Evolutionary conservation across 192 early-diverging fungal genomes (phyloP).

Genomic region (Backusella sp.): DNA sequence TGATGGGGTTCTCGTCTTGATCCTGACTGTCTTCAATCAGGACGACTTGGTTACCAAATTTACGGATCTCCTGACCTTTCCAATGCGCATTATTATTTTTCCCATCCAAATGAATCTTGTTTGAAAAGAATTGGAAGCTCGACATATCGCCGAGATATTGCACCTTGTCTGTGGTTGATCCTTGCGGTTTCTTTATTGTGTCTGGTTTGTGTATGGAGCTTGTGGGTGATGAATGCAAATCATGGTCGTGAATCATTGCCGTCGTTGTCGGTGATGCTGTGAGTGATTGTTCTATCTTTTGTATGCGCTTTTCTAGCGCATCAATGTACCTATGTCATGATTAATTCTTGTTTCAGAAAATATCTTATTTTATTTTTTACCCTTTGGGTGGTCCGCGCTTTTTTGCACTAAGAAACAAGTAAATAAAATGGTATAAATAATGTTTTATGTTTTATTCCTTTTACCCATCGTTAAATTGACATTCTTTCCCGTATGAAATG

Average conservation of each 20-base stretch:
- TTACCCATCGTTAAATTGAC: slow-evolving; percentile 38
- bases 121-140: slow-evolving; percentile 32
- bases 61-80: slow-evolving; percentile 13
- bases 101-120: slow-evolving; percentile 32
- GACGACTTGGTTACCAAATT: slow-evolving; percentile 36
- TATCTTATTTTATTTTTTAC: neutral
- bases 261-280: neutral
- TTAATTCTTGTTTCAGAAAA: neutral
- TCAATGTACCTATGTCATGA: slow-evolving; percentile 16
- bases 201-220: neutral
- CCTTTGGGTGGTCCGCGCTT: slow-evolving; percentile 26
- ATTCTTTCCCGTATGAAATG: slow-evolving; percentile 19
- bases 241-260: neutral
- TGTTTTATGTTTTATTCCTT: neutral
- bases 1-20: neutral
- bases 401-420: slow-evolving; percentile 2
- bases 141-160: slow-evolving; percentile 38
- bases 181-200: slow-evolving; percentile 1
- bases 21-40: slow-evolving; percentile 22
- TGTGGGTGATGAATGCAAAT: neutral
- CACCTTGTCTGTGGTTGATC: slow-evolving; percentile 11
- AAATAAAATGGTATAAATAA: neutral
- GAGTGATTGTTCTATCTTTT: slow-evolving; percentile 9
- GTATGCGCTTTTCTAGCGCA: slow-evolving; percentile 16
- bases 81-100: neutral